These are phyloP conservation scores for Euphrasia confusa DNA, from an alignment of 257 asterid genomes.

Conservation along the genomic window DNA sequence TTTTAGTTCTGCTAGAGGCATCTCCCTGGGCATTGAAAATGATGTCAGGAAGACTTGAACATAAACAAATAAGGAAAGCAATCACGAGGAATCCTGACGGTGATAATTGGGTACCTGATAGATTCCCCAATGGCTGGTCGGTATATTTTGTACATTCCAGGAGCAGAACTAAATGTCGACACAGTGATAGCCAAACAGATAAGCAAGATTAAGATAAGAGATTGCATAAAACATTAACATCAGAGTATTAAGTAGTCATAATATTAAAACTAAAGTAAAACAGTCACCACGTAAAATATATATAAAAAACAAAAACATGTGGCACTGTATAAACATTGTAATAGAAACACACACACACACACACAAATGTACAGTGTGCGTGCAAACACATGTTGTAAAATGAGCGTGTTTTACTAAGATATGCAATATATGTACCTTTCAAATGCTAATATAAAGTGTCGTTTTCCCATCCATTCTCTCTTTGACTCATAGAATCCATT, in stretches of 20 bases:
- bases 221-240: not conserved
- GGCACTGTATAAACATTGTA: constrained; percentile 10
- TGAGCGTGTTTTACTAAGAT: not conserved
- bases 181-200: constrained; percentile 22
- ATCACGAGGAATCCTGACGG: constrained; percentile 21
- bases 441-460: constrained; percentile 74
- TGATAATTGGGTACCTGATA: constrained; percentile 50
- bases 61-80: constrained; percentile 20
- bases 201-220: constrained; percentile 13
- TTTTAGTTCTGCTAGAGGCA: constrained; percentile 74
- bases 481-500: constrained; percentile 84
- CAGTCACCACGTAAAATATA: constrained; percentile 8
- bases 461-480: constrained; percentile 98
- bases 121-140: constrained; percentile 95
- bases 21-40: constrained; percentile 68
- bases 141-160: constrained; percentile 69
- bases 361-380: too few relatives aligned
- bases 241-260: not conserved
- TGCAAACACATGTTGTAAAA: constrained; percentile 4
- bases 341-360: not conserved
- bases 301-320: not conserved
- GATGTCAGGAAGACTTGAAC: constrained; percentile 20
- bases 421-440: constrained; percentile 54
- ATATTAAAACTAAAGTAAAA: not conserved
- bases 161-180: constrained; percentile 51